These are phyloP conservation scores for Fusarium sp. DNA, from an alignment of 2,329 filamentous ascomycete genomes.

Conservation along the genomic window DNA sequence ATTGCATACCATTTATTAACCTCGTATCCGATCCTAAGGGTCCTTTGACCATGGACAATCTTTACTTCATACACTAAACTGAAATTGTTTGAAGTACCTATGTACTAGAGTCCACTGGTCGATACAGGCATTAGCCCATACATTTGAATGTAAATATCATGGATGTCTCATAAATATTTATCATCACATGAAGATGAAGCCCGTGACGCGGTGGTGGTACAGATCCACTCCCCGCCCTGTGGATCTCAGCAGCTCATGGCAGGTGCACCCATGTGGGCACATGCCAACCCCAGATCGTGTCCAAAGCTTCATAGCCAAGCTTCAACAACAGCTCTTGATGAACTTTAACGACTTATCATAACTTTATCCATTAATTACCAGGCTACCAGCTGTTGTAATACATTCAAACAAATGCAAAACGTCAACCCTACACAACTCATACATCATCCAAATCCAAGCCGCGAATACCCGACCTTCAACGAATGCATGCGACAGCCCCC, in stretches of 20 bases:
- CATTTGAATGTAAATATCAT: neutral
- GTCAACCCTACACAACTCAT: neutral
- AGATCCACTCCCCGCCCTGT: conserved; percentile 35
- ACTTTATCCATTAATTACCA: neutral
- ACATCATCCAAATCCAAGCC: neutral
- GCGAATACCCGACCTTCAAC: conserved; percentile 19
- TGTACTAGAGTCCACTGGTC: too few relatives aligned
- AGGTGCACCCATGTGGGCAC: conserved; percentile 40
- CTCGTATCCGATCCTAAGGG: neutral
- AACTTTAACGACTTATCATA: neutral
- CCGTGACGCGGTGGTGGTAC: conserved; percentile 26
- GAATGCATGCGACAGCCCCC: conserved; percentile 23
- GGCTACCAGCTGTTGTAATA: too few relatives aligned
- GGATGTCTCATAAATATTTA: neutral
- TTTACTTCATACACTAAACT: neutral
- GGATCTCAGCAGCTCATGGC: conserved; percentile 38
- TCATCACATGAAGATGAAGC: conserved; percentile 36
- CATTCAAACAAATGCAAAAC: conserved; percentile 1
- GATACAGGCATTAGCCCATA: neutral
- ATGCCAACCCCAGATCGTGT: conserved; percentile 39
- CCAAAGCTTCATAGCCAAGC: conserved; percentile 25
- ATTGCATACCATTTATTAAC: neutral
- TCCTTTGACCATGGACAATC: neutral
- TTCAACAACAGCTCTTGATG: conserved; percentile 13
- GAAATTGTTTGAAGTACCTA: too few relatives aligned